Evolutionary conservation across 371 early-diverging fungal genomes (phyloP).

Genomic region (Apophysomyces trapeziformis): DNA sequence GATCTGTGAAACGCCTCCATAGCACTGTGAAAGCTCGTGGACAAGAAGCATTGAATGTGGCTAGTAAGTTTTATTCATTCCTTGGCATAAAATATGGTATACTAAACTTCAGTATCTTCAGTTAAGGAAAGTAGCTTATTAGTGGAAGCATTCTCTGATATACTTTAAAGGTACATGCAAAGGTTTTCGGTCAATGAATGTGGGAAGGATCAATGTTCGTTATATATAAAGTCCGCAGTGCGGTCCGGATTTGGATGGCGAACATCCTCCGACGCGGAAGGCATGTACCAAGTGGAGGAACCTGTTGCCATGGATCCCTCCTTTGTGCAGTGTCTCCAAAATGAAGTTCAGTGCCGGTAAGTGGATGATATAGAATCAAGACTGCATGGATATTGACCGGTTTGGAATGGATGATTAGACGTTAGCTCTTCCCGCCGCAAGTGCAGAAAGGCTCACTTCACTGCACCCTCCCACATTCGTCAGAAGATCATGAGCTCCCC

Average conservation of each 20-base stretch:
- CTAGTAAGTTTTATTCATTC: too few species aligned
- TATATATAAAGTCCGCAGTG: not conserved
- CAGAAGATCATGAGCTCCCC: slow-evolving; percentile 96
- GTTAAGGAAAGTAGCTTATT: too few species aligned
- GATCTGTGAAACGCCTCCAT: too few species aligned
- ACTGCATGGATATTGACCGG: slow-evolving; percentile 1
- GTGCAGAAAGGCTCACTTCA: slow-evolving; percentile 98
- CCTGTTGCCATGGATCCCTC: slow-evolving; percentile 16
- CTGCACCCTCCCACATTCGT: slow-evolving; percentile 94
- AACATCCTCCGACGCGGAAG: slow-evolving; percentile 10
- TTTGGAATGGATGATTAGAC: slow-evolving; percentile 51
- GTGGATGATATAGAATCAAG: not conserved
- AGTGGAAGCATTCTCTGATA: too few species aligned
- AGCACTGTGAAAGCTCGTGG: too few species aligned
- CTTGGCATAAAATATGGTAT: too few species aligned
- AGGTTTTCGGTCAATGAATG: too few species aligned
- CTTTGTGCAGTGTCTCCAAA: slow-evolving; percentile 17
- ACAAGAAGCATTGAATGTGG: too few species aligned
- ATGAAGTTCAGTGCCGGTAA: slow-evolving; percentile 51
- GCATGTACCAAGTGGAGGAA: slow-evolving; percentile 11
- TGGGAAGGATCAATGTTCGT: too few species aligned
- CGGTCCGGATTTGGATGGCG: slow-evolving; percentile 12
- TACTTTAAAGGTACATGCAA: too few species aligned
- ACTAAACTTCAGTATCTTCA: too few species aligned
- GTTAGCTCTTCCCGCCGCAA: slow-evolving; percentile 95